These are phyloP conservation scores for Phanerodontia chrysosporium DNA, from an alignment of 768 basidiomycete genomes.

Conservation along the genomic window DNA sequence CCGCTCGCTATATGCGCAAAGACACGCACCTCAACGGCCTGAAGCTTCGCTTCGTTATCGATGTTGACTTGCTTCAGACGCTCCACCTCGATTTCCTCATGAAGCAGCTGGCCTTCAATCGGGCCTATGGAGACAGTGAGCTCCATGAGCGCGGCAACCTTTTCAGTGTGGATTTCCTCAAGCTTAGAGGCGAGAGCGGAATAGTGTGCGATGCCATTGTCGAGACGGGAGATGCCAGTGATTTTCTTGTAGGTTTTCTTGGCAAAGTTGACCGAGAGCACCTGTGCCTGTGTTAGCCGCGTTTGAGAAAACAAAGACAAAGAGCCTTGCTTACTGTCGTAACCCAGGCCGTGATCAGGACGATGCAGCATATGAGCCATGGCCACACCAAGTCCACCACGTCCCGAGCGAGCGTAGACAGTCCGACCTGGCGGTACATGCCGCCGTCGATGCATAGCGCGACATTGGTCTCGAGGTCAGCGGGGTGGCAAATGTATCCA, in stretches of 20 bases:
- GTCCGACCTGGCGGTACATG: not conserved
- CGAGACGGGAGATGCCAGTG: not conserved
- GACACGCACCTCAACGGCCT: not conserved
- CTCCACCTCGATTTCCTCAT: not conserved
- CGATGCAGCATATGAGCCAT: not conserved
- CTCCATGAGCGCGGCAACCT: not conserved
- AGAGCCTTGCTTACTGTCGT: not conserved
- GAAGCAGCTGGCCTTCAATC: not conserved
- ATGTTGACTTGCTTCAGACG: not conserved
- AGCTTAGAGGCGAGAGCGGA: not conserved
- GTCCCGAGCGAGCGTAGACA: not conserved
- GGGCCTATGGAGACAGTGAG: not conserved
- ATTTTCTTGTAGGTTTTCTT: not conserved
- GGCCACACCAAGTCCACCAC: not conserved
- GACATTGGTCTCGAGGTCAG: not conserved
- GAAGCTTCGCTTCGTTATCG: not conserved
- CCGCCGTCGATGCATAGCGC: not conserved
- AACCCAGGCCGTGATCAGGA: not conserved
- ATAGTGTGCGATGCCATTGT: not conserved
- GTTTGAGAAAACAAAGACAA: not conserved
- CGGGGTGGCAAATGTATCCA: not conserved
- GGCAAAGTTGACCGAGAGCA: not conserved
- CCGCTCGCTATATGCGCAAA: not conserved
- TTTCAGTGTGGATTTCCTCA: not conserved
- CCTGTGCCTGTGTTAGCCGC: not conserved